Conservation (phyloP, 179 eudicot genomes). For the Amaranthus tricolor region DNA sequence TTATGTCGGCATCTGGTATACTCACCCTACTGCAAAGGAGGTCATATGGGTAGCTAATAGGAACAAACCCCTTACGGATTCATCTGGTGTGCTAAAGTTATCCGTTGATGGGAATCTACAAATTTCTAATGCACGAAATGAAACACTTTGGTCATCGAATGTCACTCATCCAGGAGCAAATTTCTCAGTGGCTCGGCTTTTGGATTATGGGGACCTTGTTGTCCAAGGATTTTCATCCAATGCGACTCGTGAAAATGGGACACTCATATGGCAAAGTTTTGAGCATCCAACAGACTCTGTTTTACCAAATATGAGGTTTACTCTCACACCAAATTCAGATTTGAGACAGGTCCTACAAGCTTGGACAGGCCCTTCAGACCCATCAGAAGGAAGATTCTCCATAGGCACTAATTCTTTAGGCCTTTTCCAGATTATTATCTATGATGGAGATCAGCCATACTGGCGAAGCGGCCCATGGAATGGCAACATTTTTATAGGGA, state of each 20-base stretch:
- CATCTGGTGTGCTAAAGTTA: slow-evolving; percentile 19
- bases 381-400: slow-evolving; percentile 16
- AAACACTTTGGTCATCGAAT: slow-evolving; percentile 30
- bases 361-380: slow-evolving; percentile 27
- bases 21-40: neutral
- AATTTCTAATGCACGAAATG: slow-evolving; percentile 10
- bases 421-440: slow-evolving; percentile 8
- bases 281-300: slow-evolving; percentile 19
- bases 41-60: slow-evolving; percentile 26
- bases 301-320: slow-evolving; percentile 20
- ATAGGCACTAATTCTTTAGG: neutral
- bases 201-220: slow-evolving; percentile 19
- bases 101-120: slow-evolving; percentile 20
- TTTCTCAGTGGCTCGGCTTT: slow-evolving; percentile 26
- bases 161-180: neutral
- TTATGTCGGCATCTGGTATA: slow-evolving; percentile 20
- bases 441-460: slow-evolving; percentile 16
- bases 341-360: slow-evolving; percentile 16
- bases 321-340: neutral
- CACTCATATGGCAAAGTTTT: slow-evolving; percentile 22
- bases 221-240: slow-evolving; percentile 9
- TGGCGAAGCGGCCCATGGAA: slow-evolving; percentile 43
- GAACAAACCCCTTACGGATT: slow-evolving; percentile 22
- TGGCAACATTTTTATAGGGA: slow-evolving; percentile 21
- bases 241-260: neutral